Evolutionary conservation across 139 green algal species (phyloP), one percentile per base, ranked within the genome.

Genomic region (Chlorokybus atmophyticus): DNA sequence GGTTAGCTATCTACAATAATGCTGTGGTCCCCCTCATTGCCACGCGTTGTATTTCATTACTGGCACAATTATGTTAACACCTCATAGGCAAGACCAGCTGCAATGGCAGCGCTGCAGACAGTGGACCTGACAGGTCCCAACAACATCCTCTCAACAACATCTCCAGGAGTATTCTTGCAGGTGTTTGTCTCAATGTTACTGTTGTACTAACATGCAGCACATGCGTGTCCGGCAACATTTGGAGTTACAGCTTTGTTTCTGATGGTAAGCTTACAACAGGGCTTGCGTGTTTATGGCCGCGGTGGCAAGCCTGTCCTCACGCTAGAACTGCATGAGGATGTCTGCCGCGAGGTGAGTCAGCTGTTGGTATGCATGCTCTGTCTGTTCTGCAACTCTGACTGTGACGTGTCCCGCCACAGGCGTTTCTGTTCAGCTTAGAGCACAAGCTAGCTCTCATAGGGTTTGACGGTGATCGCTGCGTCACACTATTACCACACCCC

Each of bases 401-500:
- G 35, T 44, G 35, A 44, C 35, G n/a, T 44, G 35, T 67, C 38
- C 24, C 23, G 17, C 51, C 8, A 3, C 58, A 71, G 58, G 62
- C 40, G 0, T 71, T 71, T 68, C 47, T 1, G 10, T 71, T 62
- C 40, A 26, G 57, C 0, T 27, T 32, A 10, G 21, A 64, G 44
- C 58, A 64, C 24, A 17, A 32, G 19, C 27, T 55, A 19, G 49
- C 64, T 0, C 58, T 72, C 48, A 68, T 70, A 4, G 85, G 72
- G 21, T 96, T 96, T 60, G 59, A 83, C 30, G 88, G 89, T 1
- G 89, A 97, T 55, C 64, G 75, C 3, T 93, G 83, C 60, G 70
- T 84, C 5, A 91, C 87, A 0, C 50, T 87, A 40, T 32, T 52
- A 23, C 49, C 60, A 17, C 64, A 69, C 48, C 64, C 64, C 7